These are phyloP conservation scores for Sugiyamaella castrensis DNA, from an alignment of 1,139 yeast genomes.

Conservation along the genomic window DNA sequence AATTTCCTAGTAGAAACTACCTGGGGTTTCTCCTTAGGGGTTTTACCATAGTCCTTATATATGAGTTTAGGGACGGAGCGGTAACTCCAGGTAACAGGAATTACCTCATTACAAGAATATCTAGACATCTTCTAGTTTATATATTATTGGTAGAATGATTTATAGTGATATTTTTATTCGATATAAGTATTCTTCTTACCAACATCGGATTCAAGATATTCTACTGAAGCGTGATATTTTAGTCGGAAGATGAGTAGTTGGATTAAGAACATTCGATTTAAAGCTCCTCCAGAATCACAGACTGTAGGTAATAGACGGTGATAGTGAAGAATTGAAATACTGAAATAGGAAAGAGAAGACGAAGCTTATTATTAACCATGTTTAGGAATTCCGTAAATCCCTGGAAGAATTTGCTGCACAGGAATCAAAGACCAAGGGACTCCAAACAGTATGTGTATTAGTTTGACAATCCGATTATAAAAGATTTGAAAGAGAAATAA, in stretches of 20 bases:
- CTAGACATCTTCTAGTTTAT: no score
- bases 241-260: conserved; percentile 64
- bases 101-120: no score
- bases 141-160: conserved; percentile 48
- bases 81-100: no score
- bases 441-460: conserved; percentile 23
- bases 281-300: conserved; percentile 11
- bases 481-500: no score
- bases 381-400: conserved; percentile 24
- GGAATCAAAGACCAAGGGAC: conserved; percentile 22
- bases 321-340: not conserved
- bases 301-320: conserved; percentile 2
- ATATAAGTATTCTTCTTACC: no score
- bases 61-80: no score
- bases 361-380: not conserved
- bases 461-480: no score
- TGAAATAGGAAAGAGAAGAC: no score
- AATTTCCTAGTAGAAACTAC: no score
- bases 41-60: no score
- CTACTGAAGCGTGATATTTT: conserved; percentile 38
- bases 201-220: conserved; percentile 53
- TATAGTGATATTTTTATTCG: conserved; percentile 95
- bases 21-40: no score
- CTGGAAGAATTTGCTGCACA: conserved; percentile 30
- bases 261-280: conserved; percentile 58